These are phyloP conservation scores for Gracilaria vermiculophylla DNA, from an alignment of 23 red algal species.

Conservation along the genomic window DNA sequence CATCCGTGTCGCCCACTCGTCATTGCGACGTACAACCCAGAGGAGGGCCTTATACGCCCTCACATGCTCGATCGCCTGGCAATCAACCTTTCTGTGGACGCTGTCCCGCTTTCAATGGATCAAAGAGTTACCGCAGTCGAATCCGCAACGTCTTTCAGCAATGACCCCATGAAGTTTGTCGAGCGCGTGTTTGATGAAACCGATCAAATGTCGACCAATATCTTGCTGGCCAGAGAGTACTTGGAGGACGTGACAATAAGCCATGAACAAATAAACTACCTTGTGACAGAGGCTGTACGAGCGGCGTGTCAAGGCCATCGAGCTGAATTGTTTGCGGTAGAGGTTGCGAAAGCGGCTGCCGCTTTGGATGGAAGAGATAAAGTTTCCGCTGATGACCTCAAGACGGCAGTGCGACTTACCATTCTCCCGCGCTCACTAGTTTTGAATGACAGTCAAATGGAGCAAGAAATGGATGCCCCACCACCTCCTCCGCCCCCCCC, in stretches of 20 bases:
- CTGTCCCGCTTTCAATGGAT: slow-evolving; percentile 77
- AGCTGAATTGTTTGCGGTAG: slow-evolving; percentile 86
- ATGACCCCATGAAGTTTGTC: slow-evolving; percentile 58
- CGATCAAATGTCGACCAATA: slow-evolving; percentile 84
- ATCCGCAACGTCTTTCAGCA: slow-evolving; percentile 54
- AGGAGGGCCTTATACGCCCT: slow-evolving; percentile 93
- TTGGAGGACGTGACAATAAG: slow-evolving; percentile 80
- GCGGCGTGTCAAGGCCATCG: slow-evolving; percentile 88
- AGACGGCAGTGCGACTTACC: slow-evolving; percentile 85
- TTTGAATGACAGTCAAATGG: slow-evolving; percentile 51
- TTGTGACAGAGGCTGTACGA: slow-evolving; percentile 83
- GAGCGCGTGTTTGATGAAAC: slow-evolving; percentile 37
- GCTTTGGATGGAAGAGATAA: slow-evolving; percentile 84
- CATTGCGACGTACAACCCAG: slow-evolving; percentile 96
- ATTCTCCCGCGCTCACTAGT: slow-evolving; percentile 86
- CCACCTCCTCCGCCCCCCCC: slow-evolving; percentile 80
- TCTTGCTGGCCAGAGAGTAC: slow-evolving; percentile 95
- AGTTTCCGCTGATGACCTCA: slow-evolving; percentile 80
- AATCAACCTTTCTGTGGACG: slow-evolving; percentile 80
- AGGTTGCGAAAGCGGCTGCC: slow-evolving; percentile 85
- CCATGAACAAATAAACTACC: slow-evolving; percentile 75
- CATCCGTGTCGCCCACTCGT: slow-evolving; percentile 91
- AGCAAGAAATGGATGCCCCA: slow-evolving; percentile 67
- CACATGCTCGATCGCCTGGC: slow-evolving; percentile 96
- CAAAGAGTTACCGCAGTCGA: slow-evolving; percentile 85